Conservation (phyloP, 2,329 filamentous ascomycete genomes). For the Exophiala sp. region DNA sequence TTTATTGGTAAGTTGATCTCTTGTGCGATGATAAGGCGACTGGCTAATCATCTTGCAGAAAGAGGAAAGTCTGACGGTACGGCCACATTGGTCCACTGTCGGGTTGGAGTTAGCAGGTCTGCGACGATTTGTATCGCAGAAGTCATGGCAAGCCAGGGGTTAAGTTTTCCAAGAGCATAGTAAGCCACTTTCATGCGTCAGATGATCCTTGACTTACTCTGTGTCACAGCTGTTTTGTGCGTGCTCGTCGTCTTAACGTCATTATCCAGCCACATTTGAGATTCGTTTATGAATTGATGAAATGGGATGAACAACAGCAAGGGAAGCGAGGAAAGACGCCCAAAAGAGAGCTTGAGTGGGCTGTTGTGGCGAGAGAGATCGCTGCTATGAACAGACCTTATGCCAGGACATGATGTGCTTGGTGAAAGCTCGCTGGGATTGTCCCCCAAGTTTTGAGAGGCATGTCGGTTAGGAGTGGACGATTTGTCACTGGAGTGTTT, state of each 20-base stretch:
- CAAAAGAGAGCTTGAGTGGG: conserved; percentile 85
- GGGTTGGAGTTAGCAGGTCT: conserved; percentile 90
- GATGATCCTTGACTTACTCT: conserved; percentile 12
- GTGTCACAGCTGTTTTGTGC: conserved; percentile 72
- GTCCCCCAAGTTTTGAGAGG: neutral
- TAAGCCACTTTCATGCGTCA: conserved; percentile 37
- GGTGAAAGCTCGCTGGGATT: neutral
- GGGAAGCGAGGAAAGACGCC: conserved; percentile 36
- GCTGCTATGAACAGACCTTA: conserved; percentile 96
- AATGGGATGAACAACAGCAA: conserved; percentile 80
- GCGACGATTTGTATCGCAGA: conserved; percentile 99
- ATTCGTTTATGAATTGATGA: conserved; percentile 91
- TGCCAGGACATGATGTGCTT: conserved; percentile 54
- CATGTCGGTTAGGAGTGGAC: neutral
- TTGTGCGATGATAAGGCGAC: neutral
- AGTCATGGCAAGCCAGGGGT: conserved; percentile 76
- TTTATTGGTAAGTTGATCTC: conserved; percentile 73
- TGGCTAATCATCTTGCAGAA: conserved; percentile 52
- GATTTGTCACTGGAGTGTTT: neutral
- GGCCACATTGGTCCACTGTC: conserved; percentile 91
- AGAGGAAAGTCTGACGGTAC: conserved; percentile 71
- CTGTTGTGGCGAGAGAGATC: conserved; percentile 81
- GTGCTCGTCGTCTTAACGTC: conserved; percentile 87
- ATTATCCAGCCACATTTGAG: conserved; percentile 96
- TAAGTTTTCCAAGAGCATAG: conserved; percentile 90